These are phyloP conservation scores for Gracilariopsis chorda DNA, from an alignment of 23 red algal genomes.

Conservation along the genomic window DNA sequence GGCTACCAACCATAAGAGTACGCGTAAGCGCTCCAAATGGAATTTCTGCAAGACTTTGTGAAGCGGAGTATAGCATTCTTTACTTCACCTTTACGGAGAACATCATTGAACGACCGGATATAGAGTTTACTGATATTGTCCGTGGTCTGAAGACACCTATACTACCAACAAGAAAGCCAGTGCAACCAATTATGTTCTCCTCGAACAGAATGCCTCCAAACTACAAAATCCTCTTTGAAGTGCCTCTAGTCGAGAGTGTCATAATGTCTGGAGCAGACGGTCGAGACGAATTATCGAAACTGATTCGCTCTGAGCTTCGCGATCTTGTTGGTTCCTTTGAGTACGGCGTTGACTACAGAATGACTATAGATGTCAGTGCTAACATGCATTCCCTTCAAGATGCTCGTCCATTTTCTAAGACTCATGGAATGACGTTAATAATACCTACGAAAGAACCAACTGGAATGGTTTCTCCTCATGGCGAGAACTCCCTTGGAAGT, in stretches of 20 bases:
- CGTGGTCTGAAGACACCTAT: conserved; percentile 69
- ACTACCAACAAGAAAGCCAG: conserved; percentile 59
- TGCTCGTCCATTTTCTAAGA: conserved; percentile 1
- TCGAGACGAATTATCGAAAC: conserved; percentile 3
- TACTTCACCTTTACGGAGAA: conserved; percentile 87
- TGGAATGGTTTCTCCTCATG: neutral
- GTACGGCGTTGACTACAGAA: conserved; percentile 78
- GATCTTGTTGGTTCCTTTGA: conserved; percentile 69
- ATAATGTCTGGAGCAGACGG: conserved; percentile 69
- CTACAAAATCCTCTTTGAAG: conserved; percentile 71
- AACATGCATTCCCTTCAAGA: conserved; percentile 61
- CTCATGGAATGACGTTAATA: conserved; percentile 41
- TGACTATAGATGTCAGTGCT: conserved; percentile 63
- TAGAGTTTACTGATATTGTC: conserved; percentile 82
- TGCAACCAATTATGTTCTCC: conserved; percentile 71
- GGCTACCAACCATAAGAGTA: conserved; percentile 61
- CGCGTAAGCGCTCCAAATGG: conserved; percentile 50
- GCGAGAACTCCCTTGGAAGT: neutral
- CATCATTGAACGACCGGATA: conserved; percentile 74
- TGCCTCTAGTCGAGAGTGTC: conserved; percentile 36
- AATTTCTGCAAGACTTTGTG: conserved; percentile 65
- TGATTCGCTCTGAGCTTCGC: conserved; percentile 51
- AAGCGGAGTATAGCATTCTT: conserved; percentile 87
- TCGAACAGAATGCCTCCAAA: conserved; percentile 72
- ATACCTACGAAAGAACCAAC: conserved; percentile 15